Conservation (phyloP, 2,329 filamentous ascomycete species). For the Xylariaceae sp. region DNA sequence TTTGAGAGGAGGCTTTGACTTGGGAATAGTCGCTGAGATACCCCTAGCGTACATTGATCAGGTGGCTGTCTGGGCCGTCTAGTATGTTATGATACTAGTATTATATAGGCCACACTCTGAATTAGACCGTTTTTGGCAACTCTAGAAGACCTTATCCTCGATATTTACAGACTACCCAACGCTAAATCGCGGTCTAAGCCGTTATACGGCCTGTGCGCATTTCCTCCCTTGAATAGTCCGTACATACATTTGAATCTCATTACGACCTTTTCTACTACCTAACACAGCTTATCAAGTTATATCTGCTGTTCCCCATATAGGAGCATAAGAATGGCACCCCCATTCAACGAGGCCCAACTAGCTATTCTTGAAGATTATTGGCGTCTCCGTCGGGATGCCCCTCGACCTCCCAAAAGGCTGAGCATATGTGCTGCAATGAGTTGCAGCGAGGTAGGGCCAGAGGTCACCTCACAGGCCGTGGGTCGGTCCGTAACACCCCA, state of each 20-base stretch:
- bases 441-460: neutral
- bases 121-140: neutral
- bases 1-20: neutral
- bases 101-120: neutral
- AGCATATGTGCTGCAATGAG: neutral
- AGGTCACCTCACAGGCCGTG: neutral
- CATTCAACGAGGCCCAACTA: conserved; percentile 2
- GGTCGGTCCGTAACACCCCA: neutral
- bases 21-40: neutral
- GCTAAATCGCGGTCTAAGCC: neutral
- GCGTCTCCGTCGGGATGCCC: neutral
- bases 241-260: neutral
- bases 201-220: neutral
- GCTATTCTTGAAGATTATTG: conserved; percentile 1
- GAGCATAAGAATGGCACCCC: neutral
- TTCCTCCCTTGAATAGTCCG: neutral
- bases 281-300: neutral
- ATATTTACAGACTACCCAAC: neutral
- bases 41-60: neutral
- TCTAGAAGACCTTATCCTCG: neutral
- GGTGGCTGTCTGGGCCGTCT: neutral
- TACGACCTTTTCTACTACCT: no score
- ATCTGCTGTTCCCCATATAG: neutral
- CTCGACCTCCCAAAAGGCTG: neutral
- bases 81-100: neutral